Percentiles rank a stretch among this genome's conserved stretches.
Conservation (phyloP, 1,284 basidiomycete species). For the Trametes versicolor region DNA sequence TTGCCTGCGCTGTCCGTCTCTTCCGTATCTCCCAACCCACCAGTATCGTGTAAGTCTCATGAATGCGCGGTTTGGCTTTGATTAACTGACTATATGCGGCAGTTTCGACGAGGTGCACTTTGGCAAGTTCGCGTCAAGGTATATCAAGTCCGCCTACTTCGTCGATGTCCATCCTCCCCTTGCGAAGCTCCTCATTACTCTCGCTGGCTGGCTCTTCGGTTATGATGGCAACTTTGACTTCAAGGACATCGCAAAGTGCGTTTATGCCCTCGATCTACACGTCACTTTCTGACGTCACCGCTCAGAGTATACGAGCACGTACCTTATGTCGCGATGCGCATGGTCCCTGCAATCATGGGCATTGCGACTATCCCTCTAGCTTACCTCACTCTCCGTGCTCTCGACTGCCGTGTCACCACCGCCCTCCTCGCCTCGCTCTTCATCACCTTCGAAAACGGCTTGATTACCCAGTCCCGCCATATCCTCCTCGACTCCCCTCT, state of each 20-base stretch:
- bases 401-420: constrained; percentile 91
- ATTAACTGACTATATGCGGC: constrained; percentile 15
- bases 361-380: constrained; percentile 90
- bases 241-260: constrained; percentile 95
- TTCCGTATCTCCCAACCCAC: constrained; percentile 84
- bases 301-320: constrained; percentile 83
- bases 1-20: constrained; percentile 80
- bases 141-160: constrained; percentile 91
- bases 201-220: constrained; percentile 90
- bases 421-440: constrained; percentile 91
- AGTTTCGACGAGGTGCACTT: constrained; percentile 99
- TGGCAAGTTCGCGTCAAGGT: constrained; percentile 93
- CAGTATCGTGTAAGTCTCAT: constrained; percentile 84
- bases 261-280: too few species aligned
- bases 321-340: constrained; percentile 96
- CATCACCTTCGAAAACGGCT: constrained; percentile 96
- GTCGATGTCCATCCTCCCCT: constrained; percentile 98
- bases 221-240: constrained; percentile 97
- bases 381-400: constrained; percentile 93
- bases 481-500: constrained; percentile 98
- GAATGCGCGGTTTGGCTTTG: background rate
- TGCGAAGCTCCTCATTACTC: constrained; percentile 94
- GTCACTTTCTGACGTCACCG: constrained; percentile 9
- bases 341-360: constrained; percentile 91
- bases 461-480: constrained; percentile 94